Conservation (phyloP, 495 filamentous ascomycete genomes). For the Podospora pseudocomata region DNA sequence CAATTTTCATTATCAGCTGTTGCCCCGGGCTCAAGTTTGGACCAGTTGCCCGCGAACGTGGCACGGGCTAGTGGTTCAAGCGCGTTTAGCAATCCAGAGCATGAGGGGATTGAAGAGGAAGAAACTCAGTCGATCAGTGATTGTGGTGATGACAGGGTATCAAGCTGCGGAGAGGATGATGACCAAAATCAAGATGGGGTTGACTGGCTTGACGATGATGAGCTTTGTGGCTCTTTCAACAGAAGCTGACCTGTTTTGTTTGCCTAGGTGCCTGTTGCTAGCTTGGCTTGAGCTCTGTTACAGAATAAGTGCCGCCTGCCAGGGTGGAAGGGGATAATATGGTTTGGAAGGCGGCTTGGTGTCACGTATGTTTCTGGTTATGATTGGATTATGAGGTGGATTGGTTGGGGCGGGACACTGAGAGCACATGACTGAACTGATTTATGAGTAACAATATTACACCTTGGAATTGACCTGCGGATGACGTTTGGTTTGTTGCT, state of each 20-base stretch:
- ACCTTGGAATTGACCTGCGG: no score
- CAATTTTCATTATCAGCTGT: neutral
- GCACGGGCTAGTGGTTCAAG: neutral
- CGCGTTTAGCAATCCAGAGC: no score
- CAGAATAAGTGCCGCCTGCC: neutral
- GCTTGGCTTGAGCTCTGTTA: neutral
- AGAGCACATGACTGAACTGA: no score
- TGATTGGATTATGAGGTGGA: no score
- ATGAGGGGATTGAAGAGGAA: no score
- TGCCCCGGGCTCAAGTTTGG: neutral
- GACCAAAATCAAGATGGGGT: neutral
- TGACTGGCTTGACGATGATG: neutral
- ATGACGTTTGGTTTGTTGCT: no score
- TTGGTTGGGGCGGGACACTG: no score
- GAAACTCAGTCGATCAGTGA: neutral
- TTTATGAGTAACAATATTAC: no score
- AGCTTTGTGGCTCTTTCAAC: neutral
- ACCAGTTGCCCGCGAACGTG: neutral
- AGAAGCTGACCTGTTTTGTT: neutral
- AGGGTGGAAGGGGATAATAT: no score
- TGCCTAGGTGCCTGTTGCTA: neutral
- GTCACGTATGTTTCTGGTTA: no score
- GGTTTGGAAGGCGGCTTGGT: no score
- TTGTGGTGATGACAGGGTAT: neutral
- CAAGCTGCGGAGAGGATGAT: neutral